phyloP scores from a whole-genome alignment of 768 basidiomycete species.

The Kwoniella europaea region DNA sequence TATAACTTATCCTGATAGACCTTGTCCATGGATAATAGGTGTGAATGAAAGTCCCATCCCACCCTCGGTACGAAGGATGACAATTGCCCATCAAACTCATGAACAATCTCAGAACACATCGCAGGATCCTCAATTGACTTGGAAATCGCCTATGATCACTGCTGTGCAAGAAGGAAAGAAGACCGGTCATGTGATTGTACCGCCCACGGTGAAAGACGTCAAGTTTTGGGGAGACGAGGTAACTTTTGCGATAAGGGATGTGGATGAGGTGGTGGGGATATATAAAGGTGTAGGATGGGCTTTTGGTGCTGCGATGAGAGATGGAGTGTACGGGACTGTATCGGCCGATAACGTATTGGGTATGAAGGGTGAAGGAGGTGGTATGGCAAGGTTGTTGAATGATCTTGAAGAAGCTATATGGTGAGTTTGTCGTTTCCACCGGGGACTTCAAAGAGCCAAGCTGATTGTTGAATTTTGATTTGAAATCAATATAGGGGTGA shows the following conservation, averaged over 20 bases:
- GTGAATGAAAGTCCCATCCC: constrained; percentile 17
- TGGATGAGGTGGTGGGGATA: constrained; percentile 47
- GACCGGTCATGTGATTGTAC: constrained; percentile 27
- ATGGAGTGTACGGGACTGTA: constrained; percentile 41
- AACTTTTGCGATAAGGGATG: constrained; percentile 35
- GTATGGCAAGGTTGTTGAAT: constrained; percentile 43
- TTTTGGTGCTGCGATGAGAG: constrained; percentile 33
- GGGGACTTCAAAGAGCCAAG: neutral
- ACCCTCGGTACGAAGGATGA: constrained; percentile 19
- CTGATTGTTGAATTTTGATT: constrained; percentile 4
- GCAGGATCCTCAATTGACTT: neutral
- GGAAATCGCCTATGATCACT: constrained; percentile 39
- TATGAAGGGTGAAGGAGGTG: constrained; percentile 29
- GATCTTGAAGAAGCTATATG: constrained; percentile 51
- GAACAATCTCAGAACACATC: neutral
- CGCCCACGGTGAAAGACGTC: constrained; percentile 31
- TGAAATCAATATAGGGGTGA: constrained; percentile 34
- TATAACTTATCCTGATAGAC: constrained; percentile 20
- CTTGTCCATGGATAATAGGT: constrained; percentile 40
- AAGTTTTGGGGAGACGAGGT: constrained; percentile 47
- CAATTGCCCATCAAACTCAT: neutral
- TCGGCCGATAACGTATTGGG: constrained; percentile 32
- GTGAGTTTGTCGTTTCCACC: constrained; percentile 19
- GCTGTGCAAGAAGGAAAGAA: constrained; percentile 40
- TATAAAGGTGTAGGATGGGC: constrained; percentile 44